These are phyloP conservation scores for Excoecaria cochinchinensis DNA, from an alignment of 345 rosid species.

Conservation along the genomic window DNA sequence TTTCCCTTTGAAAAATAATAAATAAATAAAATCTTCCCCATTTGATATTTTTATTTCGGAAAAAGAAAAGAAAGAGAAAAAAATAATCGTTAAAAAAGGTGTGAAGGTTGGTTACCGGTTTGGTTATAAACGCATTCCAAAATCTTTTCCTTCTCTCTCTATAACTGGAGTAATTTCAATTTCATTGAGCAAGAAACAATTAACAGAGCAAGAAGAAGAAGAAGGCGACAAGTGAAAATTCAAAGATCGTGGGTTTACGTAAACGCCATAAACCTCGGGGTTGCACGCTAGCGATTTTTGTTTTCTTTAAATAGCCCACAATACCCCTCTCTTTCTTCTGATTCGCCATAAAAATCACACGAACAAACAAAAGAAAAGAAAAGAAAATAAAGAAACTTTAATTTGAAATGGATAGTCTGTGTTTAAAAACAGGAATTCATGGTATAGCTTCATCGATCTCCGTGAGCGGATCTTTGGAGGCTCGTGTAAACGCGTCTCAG, in stretches of 20 bases:
- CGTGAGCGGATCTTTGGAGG: slow-evolving; percentile 40
- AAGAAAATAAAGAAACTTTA: not conserved
- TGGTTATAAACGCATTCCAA: slow-evolving; percentile 18
- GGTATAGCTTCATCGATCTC: slow-evolving; percentile 53
- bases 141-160: not conserved
- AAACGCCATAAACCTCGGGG: slow-evolving; percentile 22
- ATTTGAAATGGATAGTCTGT: slow-evolving; percentile 49
- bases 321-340: not conserved
- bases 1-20: not conserved
- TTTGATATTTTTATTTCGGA: not conserved
- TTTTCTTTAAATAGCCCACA: not conserved
- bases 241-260: slow-evolving; percentile 45
- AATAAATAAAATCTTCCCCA: no score
- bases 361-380: not conserved
- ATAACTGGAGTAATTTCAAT: not conserved
- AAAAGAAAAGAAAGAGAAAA: not conserved
- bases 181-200: not conserved
- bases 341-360: not conserved
- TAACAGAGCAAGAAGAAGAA: not conserved
- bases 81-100: not conserved
- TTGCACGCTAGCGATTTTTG: not conserved
- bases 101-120: slow-evolving; percentile 1
- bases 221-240: slow-evolving; percentile 24
- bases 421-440: slow-evolving; percentile 54
- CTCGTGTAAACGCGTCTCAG: slow-evolving; percentile 41